phyloP scores from a whole-genome alignment of 768 basidiomycete genomes.

The Tricholoma saponaceum region DNA sequence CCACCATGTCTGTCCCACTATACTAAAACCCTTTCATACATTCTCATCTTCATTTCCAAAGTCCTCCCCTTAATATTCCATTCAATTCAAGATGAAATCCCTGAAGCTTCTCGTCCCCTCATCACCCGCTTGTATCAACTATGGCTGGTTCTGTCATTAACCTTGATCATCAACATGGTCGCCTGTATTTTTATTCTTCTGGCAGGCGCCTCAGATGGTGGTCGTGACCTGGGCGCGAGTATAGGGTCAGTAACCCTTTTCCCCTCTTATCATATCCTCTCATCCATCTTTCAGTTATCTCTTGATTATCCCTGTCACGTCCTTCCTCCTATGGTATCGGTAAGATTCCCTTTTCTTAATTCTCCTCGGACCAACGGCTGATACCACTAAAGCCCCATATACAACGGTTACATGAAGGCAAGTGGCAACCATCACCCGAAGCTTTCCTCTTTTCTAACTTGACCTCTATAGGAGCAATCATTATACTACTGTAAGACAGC shows the following conservation, averaged over 20 bases:
- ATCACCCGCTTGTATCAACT: slow-evolving; percentile 87
- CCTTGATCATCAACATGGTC: slow-evolving; percentile 85
- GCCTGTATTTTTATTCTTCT: slow-evolving; percentile 85
- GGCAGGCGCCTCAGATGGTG: slow-evolving; percentile 70
- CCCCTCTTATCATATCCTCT: slow-evolving; percentile 14
- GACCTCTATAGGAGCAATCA: slow-evolving; percentile 70
- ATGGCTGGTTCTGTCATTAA: slow-evolving; percentile 86
- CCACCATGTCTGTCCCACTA: slow-evolving; percentile 76
- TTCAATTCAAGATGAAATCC: slow-evolving; percentile 87
- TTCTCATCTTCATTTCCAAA: slow-evolving; percentile 29
- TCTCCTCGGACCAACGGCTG: slow-evolving; percentile 7
- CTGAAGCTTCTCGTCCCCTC: slow-evolving; percentile 70
- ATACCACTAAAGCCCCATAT: slow-evolving; percentile 66
- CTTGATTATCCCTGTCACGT: slow-evolving; percentile 69
- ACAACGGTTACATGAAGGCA: slow-evolving; percentile 97
- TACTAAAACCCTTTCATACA: slow-evolving; percentile 9
- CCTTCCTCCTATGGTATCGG: slow-evolving; percentile 97
- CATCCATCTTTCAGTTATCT: slow-evolving; percentile 55
- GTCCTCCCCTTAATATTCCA: slow-evolving; percentile 95
- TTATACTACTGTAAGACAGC: slow-evolving; percentile 80
- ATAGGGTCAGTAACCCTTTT: slow-evolving; percentile 57
- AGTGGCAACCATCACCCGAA: slow-evolving; percentile 18
- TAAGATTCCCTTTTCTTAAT: slow-evolving; percentile 30
- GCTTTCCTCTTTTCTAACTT: slow-evolving; percentile 14
- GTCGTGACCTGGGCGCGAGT: slow-evolving; percentile 75